Evolutionary conservation across 306 rosid species (phyloP), one percentile per base, ranked within the genome.

Genomic region (Prinsepia uniflora): DNA sequence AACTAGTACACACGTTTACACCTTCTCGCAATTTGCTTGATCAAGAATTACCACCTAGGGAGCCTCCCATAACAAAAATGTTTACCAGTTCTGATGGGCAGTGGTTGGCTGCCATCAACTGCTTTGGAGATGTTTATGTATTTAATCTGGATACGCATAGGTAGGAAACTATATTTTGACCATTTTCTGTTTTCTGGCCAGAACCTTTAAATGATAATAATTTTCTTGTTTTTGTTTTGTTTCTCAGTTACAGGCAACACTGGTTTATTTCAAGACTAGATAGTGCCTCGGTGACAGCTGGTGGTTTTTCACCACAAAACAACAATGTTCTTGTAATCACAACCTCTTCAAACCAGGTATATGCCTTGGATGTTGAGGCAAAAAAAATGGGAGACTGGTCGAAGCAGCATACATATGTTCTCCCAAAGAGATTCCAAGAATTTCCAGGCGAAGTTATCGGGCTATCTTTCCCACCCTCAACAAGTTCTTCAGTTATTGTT

Each of bases 401-500:
- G 3, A 81, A 68, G 76, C 82, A 81, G 64, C 78, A 91, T 46
- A 76, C 92, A 13, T 78, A 71, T 85, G 80, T 81, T 78, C 96
- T 95, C 8, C 99, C 99, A 4, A 83, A 64, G 81, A 89, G 91
- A 81, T 91, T 73, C 68, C 99, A 86, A 65, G 97, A 95, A 68
- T 95, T 95, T 86, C 99, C 99, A 5, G 99, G 99, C 55, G 99
- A 91, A 83, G 97, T 95, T 59, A 87, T 91, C 12, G 97, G 99
- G 74, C 90, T 95, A 47, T 95, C 97, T 41, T 95, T 95, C 78
- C 85, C 95, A 36, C 92, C 94, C 62, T 84, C 88, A 0, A 55
- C 90, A 67, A 79, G 79, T 59, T 83, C 94, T 12, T 77, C 91
- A 3, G 96, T 84, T 41, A 90, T 91, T 59, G 91, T 95, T 64